Evolutionary conservation across 2,329 filamentous ascomycete species (phyloP).

Genomic region (Chrysosporium keratinophilum): DNA sequence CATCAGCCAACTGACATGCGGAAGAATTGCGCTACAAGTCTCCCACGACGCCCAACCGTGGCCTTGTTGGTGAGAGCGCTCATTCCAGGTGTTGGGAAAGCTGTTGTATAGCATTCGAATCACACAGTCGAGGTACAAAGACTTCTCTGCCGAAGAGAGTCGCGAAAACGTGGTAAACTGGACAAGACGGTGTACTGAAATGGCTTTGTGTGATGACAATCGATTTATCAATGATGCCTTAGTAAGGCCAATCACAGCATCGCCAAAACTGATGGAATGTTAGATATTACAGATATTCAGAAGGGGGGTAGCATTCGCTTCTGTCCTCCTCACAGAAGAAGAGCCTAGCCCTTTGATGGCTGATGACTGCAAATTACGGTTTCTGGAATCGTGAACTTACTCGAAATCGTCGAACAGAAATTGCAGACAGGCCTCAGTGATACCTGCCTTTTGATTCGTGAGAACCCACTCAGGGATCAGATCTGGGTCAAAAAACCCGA

Average conservation of each 20-base stretch:
- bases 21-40: constrained; percentile 14
- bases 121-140: neutral
- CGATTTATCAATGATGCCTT: constrained; percentile 9
- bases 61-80: neutral
- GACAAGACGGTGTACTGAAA: constrained; percentile 9
- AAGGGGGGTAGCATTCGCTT: no score
- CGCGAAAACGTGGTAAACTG: constrained; percentile 3
- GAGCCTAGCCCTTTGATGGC: no score
- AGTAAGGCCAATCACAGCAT: constrained; percentile 7
- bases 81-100: constrained; percentile 12
- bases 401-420: constrained; percentile 11
- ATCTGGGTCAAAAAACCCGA: constrained; percentile 9
- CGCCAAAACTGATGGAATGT: constrained; percentile 7
- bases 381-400: neutral
- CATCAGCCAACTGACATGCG: constrained; percentile 23
- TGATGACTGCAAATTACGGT: no score
- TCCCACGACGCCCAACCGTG: constrained; percentile 10
- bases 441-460: constrained; percentile 16
- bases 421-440: neutral
- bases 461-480: constrained; percentile 7
- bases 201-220: neutral
- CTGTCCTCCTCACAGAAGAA: no score
- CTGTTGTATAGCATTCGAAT: neutral
- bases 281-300: neutral
- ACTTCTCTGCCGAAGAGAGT: neutral